Evolutionary conservation across 257 asterid genomes (phyloP).

Genomic region (Sherardia arvensis): DNA sequence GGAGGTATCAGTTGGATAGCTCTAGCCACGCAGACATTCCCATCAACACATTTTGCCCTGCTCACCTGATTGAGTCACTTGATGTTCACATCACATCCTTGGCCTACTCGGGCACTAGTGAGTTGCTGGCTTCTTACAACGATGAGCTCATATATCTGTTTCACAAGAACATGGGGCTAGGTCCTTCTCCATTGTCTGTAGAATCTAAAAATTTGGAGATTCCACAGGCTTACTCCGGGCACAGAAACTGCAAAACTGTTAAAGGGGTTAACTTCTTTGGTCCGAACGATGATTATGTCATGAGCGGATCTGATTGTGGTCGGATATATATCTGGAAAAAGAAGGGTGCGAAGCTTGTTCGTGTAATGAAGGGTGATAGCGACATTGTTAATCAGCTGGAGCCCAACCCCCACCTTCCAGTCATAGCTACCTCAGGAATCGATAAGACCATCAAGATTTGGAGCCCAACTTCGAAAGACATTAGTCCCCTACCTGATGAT

Average conservation of each 20-base stretch:
- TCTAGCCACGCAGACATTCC: constrained; percentile 37
- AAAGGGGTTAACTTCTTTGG: constrained; percentile 81
- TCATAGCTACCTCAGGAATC: constrained; percentile 70
- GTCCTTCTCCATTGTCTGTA: constrained; percentile 35
- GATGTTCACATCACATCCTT: constrained; percentile 56
- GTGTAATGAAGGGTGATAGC: constrained; percentile 57
- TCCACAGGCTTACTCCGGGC: constrained; percentile 49
- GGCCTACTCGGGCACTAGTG: constrained; percentile 63
- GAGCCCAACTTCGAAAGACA: constrained; percentile 51
- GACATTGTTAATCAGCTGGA: constrained; percentile 60
- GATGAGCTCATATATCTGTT: constrained; percentile 70
- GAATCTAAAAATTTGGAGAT: constrained; percentile 27
- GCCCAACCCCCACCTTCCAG: constrained; percentile 50
- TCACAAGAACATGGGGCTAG: constrained; percentile 55
- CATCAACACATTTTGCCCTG: constrained; percentile 44
- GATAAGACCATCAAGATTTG: constrained; percentile 60
- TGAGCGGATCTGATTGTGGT: constrained; percentile 84
- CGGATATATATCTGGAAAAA: constrained; percentile 73
- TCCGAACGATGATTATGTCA: constrained; percentile 51
- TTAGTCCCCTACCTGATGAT: constrained; percentile 46
- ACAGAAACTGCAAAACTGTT: constrained; percentile 53
- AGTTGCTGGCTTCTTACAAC: constrained; percentile 62
- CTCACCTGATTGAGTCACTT: constrained; percentile 32
- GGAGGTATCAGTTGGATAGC: constrained; percentile 37
- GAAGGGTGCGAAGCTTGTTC: constrained; percentile 48